These are phyloP conservation scores for Vaccinium macrocarpon DNA, from an alignment of 148 eudicot species.

Conservation along the genomic window DNA sequence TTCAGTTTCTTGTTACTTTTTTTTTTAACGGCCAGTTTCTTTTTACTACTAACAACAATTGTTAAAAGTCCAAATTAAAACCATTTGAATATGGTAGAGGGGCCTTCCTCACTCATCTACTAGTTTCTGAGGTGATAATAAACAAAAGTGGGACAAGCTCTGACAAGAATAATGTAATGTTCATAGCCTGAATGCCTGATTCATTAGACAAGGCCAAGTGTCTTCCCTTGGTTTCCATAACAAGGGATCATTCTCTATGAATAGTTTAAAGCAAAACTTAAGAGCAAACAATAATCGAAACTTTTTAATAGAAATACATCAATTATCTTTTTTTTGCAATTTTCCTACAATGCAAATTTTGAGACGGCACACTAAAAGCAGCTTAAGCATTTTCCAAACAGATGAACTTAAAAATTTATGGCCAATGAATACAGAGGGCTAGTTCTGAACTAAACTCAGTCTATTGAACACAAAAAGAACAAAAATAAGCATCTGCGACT, in stretches of 20 bases:
- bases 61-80: background rate
- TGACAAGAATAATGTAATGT: background rate
- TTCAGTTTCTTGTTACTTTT: background rate
- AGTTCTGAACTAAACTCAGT: background rate
- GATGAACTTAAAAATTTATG: background rate
- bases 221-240: background rate
- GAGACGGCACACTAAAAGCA: background rate
- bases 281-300: background rate
- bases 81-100: background rate
- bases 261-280: background rate
- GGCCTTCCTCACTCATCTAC: background rate
- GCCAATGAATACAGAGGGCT: background rate
- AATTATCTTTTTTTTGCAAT: background rate
- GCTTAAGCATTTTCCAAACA: background rate
- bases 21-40: background rate
- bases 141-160: background rate
- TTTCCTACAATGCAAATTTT: background rate
- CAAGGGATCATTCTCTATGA: background rate
- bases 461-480: background rate
- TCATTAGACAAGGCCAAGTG: background rate
- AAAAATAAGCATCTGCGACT: background rate
- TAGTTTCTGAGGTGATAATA: background rate
- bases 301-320: background rate
- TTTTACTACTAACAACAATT: background rate
- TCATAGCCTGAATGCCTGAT: slow-evolving; percentile 12